phyloP scores from a whole-genome alignment of 805 yeast genomes.

The Hanseniaspora vineae region DNA sequence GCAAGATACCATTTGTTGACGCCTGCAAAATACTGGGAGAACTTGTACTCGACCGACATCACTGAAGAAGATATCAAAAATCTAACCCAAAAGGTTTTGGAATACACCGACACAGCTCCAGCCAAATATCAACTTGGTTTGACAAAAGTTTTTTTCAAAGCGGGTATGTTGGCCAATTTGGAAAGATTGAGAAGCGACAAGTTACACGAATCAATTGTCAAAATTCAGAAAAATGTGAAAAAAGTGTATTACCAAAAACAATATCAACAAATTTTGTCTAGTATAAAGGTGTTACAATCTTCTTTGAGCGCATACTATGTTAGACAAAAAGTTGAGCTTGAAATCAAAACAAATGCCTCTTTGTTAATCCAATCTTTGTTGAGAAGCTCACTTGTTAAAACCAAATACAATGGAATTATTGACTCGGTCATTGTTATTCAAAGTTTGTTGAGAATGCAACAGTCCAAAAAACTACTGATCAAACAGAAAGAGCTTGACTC shows the following conservation, averaged over 20 bases:
- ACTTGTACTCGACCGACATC: conserved; percentile 38
- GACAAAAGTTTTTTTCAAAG: conserved; percentile 88
- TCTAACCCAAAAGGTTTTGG: conserved; percentile 58
- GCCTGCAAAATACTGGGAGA: conserved; percentile 55
- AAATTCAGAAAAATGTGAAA: conserved; percentile 75
- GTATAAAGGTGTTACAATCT: conserved; percentile 47
- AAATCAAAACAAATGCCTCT: conserved; percentile 51
- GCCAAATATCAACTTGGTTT: conserved; percentile 79
- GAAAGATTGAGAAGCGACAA: conserved; percentile 79
- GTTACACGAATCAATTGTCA: conserved; percentile 60
- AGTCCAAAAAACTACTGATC: conserved; percentile 38
- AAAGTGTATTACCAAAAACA: conserved; percentile 48
- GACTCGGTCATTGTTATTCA: conserved; percentile 31
- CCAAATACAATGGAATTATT: conserved; percentile 17
- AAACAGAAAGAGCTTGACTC: conserved; percentile 44
- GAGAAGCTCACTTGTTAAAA: conserved; percentile 42
- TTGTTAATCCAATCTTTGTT: conserved; percentile 53
- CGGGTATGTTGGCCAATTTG: conserved; percentile 87
- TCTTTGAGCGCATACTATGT: conserved; percentile 48
- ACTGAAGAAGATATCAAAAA: conserved; percentile 44
- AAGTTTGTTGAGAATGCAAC: conserved; percentile 36
- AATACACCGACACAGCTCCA: conserved; percentile 48
- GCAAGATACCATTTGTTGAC: conserved; percentile 76
- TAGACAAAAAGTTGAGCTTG: conserved; percentile 41
- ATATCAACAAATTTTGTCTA: conserved; percentile 39